phyloP scores from a whole-genome alignment of 306 rosid species.

The Lithocarpus polystachyus region DNA sequence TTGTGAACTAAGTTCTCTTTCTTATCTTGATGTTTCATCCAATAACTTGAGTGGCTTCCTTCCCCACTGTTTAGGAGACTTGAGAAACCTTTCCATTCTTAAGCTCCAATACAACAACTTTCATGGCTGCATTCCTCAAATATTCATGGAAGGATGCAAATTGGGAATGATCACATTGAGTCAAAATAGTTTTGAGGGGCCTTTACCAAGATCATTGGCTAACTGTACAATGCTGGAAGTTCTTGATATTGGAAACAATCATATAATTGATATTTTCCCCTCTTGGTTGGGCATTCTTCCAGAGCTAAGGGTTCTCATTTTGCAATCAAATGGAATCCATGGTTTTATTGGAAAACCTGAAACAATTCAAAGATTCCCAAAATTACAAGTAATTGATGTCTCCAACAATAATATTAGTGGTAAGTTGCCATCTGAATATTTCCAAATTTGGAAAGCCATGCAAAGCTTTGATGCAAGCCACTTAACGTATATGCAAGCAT shows the following conservation, averaged over 20 bases:
- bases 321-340: not conserved
- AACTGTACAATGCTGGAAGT: fast-evolving
- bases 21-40: not conserved
- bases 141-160: not conserved
- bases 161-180: not conserved
- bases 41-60: not conserved
- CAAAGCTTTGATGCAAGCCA: not conserved
- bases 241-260: not conserved
- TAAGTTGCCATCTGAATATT: not conserved
- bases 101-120: no score
- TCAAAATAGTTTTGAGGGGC: not conserved
- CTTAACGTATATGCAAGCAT: no score
- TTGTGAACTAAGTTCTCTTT: not conserved
- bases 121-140: not conserved
- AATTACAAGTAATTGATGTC: not conserved
- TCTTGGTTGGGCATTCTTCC: not conserved
- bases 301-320: not conserved
- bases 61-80: not conserved
- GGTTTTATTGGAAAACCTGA: not conserved
- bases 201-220: not conserved
- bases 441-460: not conserved
- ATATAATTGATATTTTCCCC: not conserved
- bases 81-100: not conserved
- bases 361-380: no score
- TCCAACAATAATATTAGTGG: not conserved